phyloP scores from a whole-genome alignment of 2,329 filamentous ascomycete species.

The Diaporthe vaccinii region DNA sequence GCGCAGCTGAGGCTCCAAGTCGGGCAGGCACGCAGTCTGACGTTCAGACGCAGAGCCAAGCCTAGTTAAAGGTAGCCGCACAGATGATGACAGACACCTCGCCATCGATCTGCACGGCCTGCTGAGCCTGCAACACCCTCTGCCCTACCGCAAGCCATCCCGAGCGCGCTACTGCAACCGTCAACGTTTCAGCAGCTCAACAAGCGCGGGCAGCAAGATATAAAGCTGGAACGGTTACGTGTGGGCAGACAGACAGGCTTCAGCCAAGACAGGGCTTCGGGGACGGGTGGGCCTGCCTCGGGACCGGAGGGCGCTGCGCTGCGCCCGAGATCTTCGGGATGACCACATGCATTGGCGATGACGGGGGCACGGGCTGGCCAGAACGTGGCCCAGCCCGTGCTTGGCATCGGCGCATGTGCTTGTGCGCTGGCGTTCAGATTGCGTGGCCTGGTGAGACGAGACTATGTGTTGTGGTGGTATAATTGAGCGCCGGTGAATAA shows the following conservation, averaged over 20 bases:
- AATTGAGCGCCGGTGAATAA: slow-evolving; percentile 24
- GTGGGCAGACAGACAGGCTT: background rate
- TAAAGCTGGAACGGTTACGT: no score
- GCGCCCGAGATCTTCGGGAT: slow-evolving; percentile 18
- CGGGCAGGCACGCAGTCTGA: background rate
- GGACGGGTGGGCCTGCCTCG: background rate
- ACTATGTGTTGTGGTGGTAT: slow-evolving; percentile 15
- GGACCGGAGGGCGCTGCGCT: background rate
- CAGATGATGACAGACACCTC: background rate
- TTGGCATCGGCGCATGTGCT: slow-evolving; percentile 2
- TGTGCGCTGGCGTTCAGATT: slow-evolving; percentile 25
- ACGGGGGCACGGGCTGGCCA: slow-evolving; percentile 8
- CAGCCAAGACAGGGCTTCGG: background rate
- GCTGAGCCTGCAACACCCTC: background rate
- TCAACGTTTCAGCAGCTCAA: slow-evolving; percentile 28
- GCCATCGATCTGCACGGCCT: background rate
- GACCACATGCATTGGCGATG: background rate
- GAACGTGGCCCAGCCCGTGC: slow-evolving; percentile 1
- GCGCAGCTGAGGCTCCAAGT: background rate
- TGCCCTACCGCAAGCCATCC: slow-evolving; percentile 23
- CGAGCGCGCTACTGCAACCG: slow-evolving; percentile 6
- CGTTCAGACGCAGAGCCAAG: background rate
- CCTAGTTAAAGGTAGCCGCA: background rate
- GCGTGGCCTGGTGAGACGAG: background rate
- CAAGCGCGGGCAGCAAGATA: background rate